Base-by-base conservation (phyloP, 2,329 filamentous ascomycete species). In the Neopestalotiopsis rosae region DNA sequence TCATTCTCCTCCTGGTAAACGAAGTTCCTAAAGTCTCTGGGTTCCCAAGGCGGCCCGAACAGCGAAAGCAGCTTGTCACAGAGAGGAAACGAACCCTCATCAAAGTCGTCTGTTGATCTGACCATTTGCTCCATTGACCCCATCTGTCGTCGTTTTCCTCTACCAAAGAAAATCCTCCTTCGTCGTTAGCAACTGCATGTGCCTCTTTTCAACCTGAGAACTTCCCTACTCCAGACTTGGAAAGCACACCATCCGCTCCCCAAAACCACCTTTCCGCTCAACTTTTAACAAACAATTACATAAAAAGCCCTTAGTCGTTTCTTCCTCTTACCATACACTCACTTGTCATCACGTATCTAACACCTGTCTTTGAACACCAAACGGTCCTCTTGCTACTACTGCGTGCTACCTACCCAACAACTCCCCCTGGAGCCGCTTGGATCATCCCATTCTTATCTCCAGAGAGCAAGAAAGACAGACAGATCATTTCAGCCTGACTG, bases 381-480 rank as follows among this genome's bases (percentile, higher is more conserved):
- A 71, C 72, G 24, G 76, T 76, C 76, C 73, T 10, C 34, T 38
- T 38, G 10, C 34, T 38, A 38, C 74, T 52, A 38, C 74, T 52
- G 28, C 62, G n/a, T 38, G 20, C 24, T 59, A 14, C 24, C 30
- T 38, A 34, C 32, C 59, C 32, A 17, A 40, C 79, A 79, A 81
- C 74, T 52, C 74, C 70, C 71, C 74, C 72, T 76, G 74, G 74
- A 74, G 74, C 76, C 76, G 77, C 77, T 78, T 79, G 76, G 77
- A 78, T 77, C 73, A 68, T 71, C 73, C 45, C 59, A 62, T 62
- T 20, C 79, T 80, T 79, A 80, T 80, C 77, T 76, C 72, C 73
- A 72, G 73, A 74, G 10, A 38, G 34, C 6, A 38, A 38, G 34
- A 38, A 10, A 38, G 17, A 17, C 45, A 52, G 45, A 52, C 17